Base-by-base conservation (phyloP, 495 filamentous ascomycete species). In the Cryomyces minteri region DNA sequence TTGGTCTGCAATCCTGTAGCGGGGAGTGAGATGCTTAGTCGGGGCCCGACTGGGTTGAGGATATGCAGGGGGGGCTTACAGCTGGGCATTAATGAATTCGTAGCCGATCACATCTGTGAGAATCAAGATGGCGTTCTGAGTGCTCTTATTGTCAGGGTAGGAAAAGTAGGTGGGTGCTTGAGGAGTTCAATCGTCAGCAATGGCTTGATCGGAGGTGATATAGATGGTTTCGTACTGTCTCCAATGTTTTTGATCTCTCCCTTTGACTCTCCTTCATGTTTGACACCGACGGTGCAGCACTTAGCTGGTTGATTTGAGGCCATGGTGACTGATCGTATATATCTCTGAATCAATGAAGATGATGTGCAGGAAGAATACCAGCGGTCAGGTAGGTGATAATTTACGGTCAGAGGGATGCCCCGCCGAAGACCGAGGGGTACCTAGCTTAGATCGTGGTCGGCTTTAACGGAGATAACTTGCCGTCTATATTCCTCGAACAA, bases 31-130 rank as follows among this genome's bases (percentile, higher is more conserved):
- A 31, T 14, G 11, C 11, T 31, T 32, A 65, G 42, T 11, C 11
- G 28, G 32, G n/a, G 31, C 14, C 6, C n/a, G 9, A 43, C 6
- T 43, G 37, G n/a, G 30, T 36, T 11, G 40, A 9, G 6, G 12
- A 25, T 8, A 12, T 32, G 39, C 6, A 48, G 32, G 40, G 6
- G 9, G 10, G 6, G 54, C 58, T 40, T 46, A 74, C 59, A 94
- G 73, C 66, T 88, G 68, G 56, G 73, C 67, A 65, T 92, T 92
- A 58, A 73, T 64, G 68, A 75, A 85, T 60, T 84, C 73, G 48
- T 72, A 40, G 63, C 73, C 65, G 32, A 66, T 56, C 18, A 65
- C 54, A 43, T 66, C 63, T 29, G 58, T 60, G 5, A 67, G 41
- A 41, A 65, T 53, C 11, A 67, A 52, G 48, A 67, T 62, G 46